Evolutionary conservation across 148 eudicot species (phyloP).

Genomic region (Oxyria digyna): DNA sequence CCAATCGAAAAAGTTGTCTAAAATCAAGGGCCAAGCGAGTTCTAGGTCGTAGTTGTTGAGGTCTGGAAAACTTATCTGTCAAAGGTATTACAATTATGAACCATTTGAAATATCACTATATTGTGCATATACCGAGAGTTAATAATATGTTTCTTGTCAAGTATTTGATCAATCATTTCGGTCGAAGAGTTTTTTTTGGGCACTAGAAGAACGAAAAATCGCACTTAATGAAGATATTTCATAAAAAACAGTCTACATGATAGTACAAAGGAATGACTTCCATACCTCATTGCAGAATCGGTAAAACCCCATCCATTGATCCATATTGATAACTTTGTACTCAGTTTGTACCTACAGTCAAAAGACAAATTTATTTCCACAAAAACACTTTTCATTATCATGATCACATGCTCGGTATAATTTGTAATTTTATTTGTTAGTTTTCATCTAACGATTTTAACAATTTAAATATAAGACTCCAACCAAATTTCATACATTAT

Average conservation of each 20-base stretch:
- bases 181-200: too few relatives aligned
- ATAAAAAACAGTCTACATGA: too few relatives aligned
- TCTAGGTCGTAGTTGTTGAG: constrained; percentile 62
- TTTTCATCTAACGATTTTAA: neutral
- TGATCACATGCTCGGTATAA: neutral
- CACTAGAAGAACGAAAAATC: too few relatives aligned
- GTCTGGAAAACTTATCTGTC: constrained; percentile 86
- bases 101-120: neutral
- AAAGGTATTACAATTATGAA: neutral
- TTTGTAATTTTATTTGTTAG: neutral
- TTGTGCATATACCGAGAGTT: too few relatives aligned
- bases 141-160: too few relatives aligned
- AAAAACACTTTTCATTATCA: neutral
- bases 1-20: constrained; percentile 96
- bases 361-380: neutral
- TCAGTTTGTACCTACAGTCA: constrained; percentile 61
- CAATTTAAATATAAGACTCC: neutral
- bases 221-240: too few relatives aligned
- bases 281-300: constrained; percentile 84
- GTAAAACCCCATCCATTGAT: constrained; percentile 95
- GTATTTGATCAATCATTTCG: neutral
- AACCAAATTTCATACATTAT: neutral
- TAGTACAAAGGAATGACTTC: neutral
- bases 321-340: constrained; percentile 92
- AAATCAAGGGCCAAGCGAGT: constrained; percentile 85